A percentile compares a stretch with the other conserved stretches of the same genome.
Evolutionary conservation across 371 early-diverging fungal species (phyloP).

Genomic region (Syncephalastrum contaminatum): DNA sequence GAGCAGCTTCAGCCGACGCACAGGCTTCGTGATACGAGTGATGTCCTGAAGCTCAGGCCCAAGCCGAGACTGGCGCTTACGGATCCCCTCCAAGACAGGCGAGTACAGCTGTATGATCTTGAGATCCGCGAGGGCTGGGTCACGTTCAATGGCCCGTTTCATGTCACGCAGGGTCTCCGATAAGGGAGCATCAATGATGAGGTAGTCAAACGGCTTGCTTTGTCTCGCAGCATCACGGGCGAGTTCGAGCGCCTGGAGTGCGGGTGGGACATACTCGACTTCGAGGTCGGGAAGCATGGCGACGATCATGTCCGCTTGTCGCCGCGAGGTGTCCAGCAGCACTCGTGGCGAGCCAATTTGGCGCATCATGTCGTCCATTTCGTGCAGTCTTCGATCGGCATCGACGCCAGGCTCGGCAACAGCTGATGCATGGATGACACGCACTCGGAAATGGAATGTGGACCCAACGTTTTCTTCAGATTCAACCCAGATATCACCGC

Average conservation of each 20-base stretch:
- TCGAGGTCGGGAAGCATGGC: slow-evolving; percentile 23
- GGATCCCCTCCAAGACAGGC: slow-evolving; percentile 34
- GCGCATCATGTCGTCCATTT: slow-evolving; percentile 18
- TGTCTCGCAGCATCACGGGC: slow-evolving; percentile 2
- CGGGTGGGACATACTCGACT: slow-evolving; percentile 12
- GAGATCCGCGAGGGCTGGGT: slow-evolving; percentile 11
- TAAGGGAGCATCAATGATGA: slow-evolving; percentile 34
- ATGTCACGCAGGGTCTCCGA: slow-evolving; percentile 16
- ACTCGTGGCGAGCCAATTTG: slow-evolving; percentile 37
- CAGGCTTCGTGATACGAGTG: slow-evolving; percentile 53
- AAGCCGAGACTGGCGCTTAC: neutral
- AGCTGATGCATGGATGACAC: slow-evolving; percentile 33
- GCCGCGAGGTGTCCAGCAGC: slow-evolving; percentile 22
- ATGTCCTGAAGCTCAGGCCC: slow-evolving; percentile 13
- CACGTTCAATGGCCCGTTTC: slow-evolving; percentile 18
- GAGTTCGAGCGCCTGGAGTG: slow-evolving; percentile 16
- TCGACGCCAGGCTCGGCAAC: slow-evolving; percentile 26
- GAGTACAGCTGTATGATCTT: slow-evolving; percentile 33
- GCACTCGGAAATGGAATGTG: slow-evolving; percentile 50
- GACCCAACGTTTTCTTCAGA: slow-evolving; percentile 51
- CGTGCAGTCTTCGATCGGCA: slow-evolving; percentile 22
- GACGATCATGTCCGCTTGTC: slow-evolving; percentile 28
- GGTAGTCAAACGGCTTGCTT: slow-evolving; percentile 20
- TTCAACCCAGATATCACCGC: slow-evolving; percentile 53
- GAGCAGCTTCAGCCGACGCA: slow-evolving; percentile 46